Base-by-base conservation (phyloP, 2,329 filamentous ascomycete genomes). In the Fusarium denticulatum region DNA sequence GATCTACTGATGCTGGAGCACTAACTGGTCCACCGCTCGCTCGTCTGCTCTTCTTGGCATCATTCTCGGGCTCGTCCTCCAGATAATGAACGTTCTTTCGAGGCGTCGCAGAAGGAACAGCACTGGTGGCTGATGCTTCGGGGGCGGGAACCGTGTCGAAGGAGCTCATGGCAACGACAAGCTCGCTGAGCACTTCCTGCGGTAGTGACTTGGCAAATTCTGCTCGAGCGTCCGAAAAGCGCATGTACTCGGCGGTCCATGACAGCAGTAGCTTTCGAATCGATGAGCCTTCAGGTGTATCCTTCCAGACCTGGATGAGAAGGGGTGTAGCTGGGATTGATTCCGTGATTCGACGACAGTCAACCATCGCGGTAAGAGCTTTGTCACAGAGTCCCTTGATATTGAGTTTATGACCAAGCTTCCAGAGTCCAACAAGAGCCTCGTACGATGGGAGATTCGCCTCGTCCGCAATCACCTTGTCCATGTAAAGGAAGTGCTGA, bases 241-340 rank as follows among this genome's bases (percentile, higher is more conserved):
- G 83, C 82, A 91, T 89, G 74, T 91, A 91, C 79, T 91, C 89
- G 32, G 88, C 89, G 4, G 89, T 88, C 90, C 90, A 92, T 16
- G 84, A 86, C 7, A 91, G 81, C 20, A 92, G 84, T 42, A 91
- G 85, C 67, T 85, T 84, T 43, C 89, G 85, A 55, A 92, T 88
- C 2, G 88, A 85, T 6, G 89, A 91, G 14, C 88, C 89, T 71
- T 89, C 88, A 0, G 88, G 88, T 0, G 89, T 90, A 58, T 91
- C 88, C 55, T 87, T 85, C 89, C 89, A 91, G 12, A 90, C 89
- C 74, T 88, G 86, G 3, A 91, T 86, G 11, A 91, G 85, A 3
- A 91, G 83, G 5, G 87, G 86, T 0, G 88, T 88, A 7, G 88
- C 86, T 3, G 90, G 90, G 47, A 91, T 91, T 24, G 83, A 82